Base-by-base conservation (phyloP, 2,329 filamentous ascomycete genomes). In the Colletotrichum sojae region DNA sequence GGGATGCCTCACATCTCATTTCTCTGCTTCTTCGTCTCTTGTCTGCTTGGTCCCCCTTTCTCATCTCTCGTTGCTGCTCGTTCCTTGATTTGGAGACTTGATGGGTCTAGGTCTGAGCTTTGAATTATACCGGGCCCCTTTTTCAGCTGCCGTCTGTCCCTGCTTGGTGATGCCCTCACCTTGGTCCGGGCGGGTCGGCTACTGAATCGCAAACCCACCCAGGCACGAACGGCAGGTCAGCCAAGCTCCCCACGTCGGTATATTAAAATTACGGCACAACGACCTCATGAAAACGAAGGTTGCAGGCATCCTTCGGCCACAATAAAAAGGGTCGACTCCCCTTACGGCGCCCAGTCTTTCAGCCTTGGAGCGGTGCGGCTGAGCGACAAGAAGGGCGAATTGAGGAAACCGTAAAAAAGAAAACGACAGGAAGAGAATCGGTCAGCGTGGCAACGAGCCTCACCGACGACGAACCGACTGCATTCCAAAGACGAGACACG, bases 221-320 rank as follows among this genome's bases (percentile, higher is more conserved):
- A 58, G 54, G 61, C 54, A 53, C 49, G 27, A 45, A 46, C 60
- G 53, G 65, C 60, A 58, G 15, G 31, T 61, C 53, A 48, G 66
- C 61, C 62, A 60, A 66, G 61, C 63, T 66, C 66, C 66, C 66
- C 66, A 66, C 62, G 61, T 22, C 51, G 54, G 31, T 66, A 69
- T 55, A 69, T 69, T 60, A 69, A 66, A 51, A 69, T 65, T 69
- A 69, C 66, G 66, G 62, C 66, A 69, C 54, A 69, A 60, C 66
- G 61, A 69, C 54, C 66, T 69, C 66, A 69, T 69, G 43, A 66
- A 52, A 13, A 43, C 22, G n/a, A 36, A 55, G 12, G 43, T 27
- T 66, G 40, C 66, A 54, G 43, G 20, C 58, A 40, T 40, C 40
- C 25, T 45, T 52, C 53, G 54, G 62, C 15, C n/a, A 58, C 45